Base-by-base conservation (phyloP, 176 grass and related monocot species). In the Carex littledalei region DNA sequence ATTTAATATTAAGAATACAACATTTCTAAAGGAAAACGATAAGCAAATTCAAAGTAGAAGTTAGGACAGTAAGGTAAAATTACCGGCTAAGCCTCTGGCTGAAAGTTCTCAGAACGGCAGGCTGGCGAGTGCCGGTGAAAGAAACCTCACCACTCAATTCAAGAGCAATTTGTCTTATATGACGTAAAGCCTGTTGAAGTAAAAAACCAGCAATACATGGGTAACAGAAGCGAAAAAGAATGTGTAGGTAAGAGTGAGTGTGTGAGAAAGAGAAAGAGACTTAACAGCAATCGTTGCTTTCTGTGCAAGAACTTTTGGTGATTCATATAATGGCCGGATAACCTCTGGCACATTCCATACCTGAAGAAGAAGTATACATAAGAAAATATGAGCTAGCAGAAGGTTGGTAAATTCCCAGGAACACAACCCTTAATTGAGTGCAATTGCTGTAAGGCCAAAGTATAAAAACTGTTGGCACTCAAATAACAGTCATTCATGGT, bases 321-420 rank as follows among this genome's bases (percentile, higher is more conserved):
- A 96, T 58, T 99, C 91, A 80, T 99, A 96, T 57, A 96, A 61
- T 12, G 97, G 97, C 2, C 88, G 87, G 82, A 99, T 80, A 82
- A 99, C 97, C 89, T 99, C 97, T 54, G 97, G 93, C n/a, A 95
- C 87, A 20, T 89, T 99, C 91, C 91, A 94, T 80, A 93, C 88
- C 97, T 99, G 85, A 29, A 67, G 20, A 87, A 67, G 62, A 35
- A 18, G 37, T 39, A 39, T 29, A 76, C 14, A 24, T 39, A 53
- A 63, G 53, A 78, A 34, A 32, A 78, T 34, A 14, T 78, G 52
- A 2, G 32, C 52, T 18, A 57, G 74, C 31, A 77, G 32, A 68
- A 6, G 31, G 65, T 68, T 20, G 6, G 4, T 57, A 57, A 17
- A 57, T 14, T 72, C 68, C 43, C 68, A 21, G 71, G n/a, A 75